Evolutionary conservation across 179 eudicot genomes (phyloP).

Genomic region (Drosera spatulata): DNA sequence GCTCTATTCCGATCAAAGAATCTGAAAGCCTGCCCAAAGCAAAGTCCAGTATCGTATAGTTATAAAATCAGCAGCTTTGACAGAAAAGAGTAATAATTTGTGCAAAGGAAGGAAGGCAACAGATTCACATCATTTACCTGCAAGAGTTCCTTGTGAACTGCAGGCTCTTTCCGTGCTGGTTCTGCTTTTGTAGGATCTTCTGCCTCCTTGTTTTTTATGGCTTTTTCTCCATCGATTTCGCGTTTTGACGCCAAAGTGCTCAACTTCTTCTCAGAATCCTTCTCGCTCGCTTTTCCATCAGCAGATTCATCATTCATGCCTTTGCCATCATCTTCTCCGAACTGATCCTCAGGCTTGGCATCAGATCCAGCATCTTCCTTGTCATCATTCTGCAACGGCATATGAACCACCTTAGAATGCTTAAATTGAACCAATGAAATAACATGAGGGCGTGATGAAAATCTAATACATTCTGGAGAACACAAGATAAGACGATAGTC

Average conservation of each 20-base stretch:
- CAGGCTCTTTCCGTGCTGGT: conserved; percentile 16
- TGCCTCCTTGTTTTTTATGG: conserved; percentile 16
- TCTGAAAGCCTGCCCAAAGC: conserved; percentile 78
- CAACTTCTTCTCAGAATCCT: conserved; percentile 17
- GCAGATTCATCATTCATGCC: conserved; percentile 21
- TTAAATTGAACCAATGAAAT: no score
- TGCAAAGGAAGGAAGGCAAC: background rate
- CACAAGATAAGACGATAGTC: background rate
- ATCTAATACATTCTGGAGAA: background rate
- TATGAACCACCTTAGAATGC: background rate
- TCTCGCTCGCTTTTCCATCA: conserved; percentile 18
- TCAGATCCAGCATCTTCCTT: conserved; percentile 21
- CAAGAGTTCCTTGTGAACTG: conserved; percentile 60
- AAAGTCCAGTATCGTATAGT: conserved; percentile 6
- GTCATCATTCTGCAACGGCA: conserved; percentile 19
- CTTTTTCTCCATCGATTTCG: conserved; percentile 13
- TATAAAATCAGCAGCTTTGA: no score
- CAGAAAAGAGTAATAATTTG: no score
- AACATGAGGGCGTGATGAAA: background rate
- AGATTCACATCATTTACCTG: conserved; percentile 30
- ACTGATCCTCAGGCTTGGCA: conserved; percentile 18
- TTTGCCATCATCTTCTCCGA: conserved; percentile 16
- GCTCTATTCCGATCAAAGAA: conserved; percentile 90
- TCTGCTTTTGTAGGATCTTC: conserved; percentile 27
- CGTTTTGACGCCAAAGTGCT: conserved; percentile 6